phyloP scores from a whole-genome alignment of 352 stramenopile genomes.

The Phytophthora sp. region DNA sequence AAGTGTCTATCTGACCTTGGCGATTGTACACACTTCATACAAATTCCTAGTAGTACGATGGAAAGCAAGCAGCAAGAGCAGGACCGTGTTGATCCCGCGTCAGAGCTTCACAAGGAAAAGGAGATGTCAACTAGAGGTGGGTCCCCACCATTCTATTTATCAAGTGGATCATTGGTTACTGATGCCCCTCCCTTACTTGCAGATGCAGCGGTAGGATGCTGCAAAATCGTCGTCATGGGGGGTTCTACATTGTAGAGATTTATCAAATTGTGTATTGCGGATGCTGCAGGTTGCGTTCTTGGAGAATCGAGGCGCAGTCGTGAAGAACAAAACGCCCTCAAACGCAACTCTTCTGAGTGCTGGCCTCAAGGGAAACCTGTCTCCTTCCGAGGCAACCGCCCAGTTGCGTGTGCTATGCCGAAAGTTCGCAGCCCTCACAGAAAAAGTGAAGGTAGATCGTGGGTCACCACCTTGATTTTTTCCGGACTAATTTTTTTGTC shows the following conservation, averaged over 20 bases:
- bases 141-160: background rate
- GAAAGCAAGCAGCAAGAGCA: conserved; percentile 23
- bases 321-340: conserved; percentile 49
- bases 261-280: background rate
- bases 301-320: conserved; percentile 30
- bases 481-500: background rate
- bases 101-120: conserved; percentile 19
- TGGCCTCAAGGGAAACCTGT: conserved; percentile 65
- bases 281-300: conserved; percentile 35
- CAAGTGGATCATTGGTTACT: background rate
- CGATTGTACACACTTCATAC: background rate
- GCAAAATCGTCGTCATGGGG: background rate
- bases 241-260: background rate
- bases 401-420: conserved; percentile 83
- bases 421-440: conserved; percentile 82
- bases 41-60: conserved; percentile 19
- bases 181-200: background rate
- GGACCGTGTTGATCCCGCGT: background rate
- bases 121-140: conserved; percentile 25
- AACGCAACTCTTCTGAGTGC: conserved; percentile 58
- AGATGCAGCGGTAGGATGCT: conserved; percentile 31
- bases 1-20: background rate
- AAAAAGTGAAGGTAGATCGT: conserved; percentile 91
- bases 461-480: no score
- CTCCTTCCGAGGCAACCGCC: conserved; percentile 66